phyloP scores from a whole-genome alignment of 164 flowering plant genomes.

The Kalanchoe fedtschenkoi region DNA sequence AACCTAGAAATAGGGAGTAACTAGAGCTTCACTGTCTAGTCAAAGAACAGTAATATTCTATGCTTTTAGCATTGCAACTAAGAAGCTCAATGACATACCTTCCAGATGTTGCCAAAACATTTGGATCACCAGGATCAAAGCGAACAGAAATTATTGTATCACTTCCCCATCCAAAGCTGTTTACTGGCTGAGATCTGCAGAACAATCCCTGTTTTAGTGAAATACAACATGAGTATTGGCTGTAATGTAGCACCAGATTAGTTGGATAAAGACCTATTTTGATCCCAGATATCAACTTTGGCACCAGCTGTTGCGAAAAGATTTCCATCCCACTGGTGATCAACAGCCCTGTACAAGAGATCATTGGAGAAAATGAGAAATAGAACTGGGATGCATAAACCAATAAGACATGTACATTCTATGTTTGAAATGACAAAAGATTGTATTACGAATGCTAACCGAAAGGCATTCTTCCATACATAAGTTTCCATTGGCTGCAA shows the following conservation, averaged over 20 bases:
- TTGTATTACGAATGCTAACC: conserved; percentile 29
- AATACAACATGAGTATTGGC: not conserved
- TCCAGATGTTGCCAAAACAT: conserved; percentile 70
- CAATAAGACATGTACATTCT: not conserved
- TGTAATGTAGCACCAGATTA: not conserved
- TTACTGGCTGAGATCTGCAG: conserved; percentile 78
- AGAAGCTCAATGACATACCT: conserved; percentile 32
- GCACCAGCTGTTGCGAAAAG: conserved; percentile 95
- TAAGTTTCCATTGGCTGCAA: conserved; percentile 67
- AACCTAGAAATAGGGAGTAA: not conserved
- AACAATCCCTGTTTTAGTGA: conserved; percentile 2
- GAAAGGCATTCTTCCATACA: conserved; percentile 72
- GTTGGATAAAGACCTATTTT: conserved; percentile 49
- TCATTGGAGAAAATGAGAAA: not conserved
- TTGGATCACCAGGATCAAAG: conserved; percentile 86
- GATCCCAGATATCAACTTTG: conserved; percentile 94
- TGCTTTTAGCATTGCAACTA: not conserved
- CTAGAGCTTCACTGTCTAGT: too few relatives aligned
- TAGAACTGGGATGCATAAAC: not conserved
- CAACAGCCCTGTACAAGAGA: conserved; percentile 52
- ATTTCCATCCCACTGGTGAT: conserved; percentile 79
- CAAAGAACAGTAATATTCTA: not conserved
- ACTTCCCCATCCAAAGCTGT: conserved; percentile 72
- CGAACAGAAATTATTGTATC: conserved; percentile 67
- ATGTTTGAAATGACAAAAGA: not conserved